Evolutionary conservation across 129 eudicot species (phyloP).

Genomic region (Escallonia rubra): DNA sequence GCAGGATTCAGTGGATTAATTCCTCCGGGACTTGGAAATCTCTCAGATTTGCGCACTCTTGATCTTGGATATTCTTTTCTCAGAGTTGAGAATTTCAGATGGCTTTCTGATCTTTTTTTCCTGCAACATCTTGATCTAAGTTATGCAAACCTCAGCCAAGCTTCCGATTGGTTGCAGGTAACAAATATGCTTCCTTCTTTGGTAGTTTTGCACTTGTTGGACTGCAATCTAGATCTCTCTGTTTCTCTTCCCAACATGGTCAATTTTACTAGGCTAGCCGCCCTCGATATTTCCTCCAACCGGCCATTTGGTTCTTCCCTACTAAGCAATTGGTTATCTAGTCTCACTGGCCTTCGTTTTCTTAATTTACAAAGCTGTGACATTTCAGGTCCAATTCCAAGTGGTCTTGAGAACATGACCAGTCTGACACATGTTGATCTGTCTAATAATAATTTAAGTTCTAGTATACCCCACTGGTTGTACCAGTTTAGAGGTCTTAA

Average conservation of each 20-base stretch:
- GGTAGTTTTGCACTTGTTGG: conserved; percentile 27
- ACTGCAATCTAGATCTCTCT: conserved; percentile 15
- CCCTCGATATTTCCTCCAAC: conserved; percentile 19
- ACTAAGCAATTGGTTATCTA: no score
- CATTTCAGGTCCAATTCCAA: no score
- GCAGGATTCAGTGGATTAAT: conserved; percentile 25
- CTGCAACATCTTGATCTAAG: conserved; percentile 38
- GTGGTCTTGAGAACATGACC: no score
- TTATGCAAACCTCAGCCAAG: conserved; percentile 20
- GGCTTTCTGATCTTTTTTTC: conserved; percentile 34
- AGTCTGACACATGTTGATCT: no score
- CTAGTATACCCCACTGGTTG: conserved; percentile 27
- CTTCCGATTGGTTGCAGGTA: conserved; percentile 32
- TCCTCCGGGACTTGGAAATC: conserved; percentile 35
- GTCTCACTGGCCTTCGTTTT: no score
- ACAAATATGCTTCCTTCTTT: conserved; percentile 32
- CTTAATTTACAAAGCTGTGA: no score
- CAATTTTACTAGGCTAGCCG: no score
- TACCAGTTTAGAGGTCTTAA: conserved; percentile 6
- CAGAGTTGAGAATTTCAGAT: conserved; percentile 20
- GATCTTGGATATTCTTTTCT: neutral
- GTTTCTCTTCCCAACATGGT: no score
- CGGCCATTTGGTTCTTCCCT: no score
- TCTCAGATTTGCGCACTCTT: conserved; percentile 7
- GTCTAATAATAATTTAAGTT: conserved; percentile 10